phyloP scores from a whole-genome alignment of 345 rosid genomes.

The Hevea brasiliensis region DNA sequence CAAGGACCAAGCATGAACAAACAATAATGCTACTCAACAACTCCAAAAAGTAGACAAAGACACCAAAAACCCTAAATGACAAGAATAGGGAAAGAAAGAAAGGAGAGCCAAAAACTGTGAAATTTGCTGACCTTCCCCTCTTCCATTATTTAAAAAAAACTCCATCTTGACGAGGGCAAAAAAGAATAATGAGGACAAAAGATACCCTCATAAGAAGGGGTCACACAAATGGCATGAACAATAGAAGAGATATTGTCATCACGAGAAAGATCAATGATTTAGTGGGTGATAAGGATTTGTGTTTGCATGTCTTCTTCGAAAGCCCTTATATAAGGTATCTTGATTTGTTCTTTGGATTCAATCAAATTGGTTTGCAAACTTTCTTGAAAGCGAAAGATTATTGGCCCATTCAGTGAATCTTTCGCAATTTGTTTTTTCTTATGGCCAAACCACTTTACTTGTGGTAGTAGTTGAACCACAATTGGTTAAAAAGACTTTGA shows the following conservation, averaged over 20 bases:
- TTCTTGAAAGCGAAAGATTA: slow-evolving; percentile 25
- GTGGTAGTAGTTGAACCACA: slow-evolving; percentile 17
- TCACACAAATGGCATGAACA: slow-evolving; percentile 28
- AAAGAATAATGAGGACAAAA: slow-evolving; percentile 20
- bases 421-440: neutral
- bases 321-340: slow-evolving; percentile 16
- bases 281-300: slow-evolving; percentile 22
- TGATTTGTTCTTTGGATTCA: slow-evolving; percentile 29
- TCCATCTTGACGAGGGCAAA: neutral
- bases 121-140: slow-evolving; percentile 3
- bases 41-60: slow-evolving; percentile 34
- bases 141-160: no score
- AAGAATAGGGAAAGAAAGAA: neutral
- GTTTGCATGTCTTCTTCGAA: slow-evolving; percentile 12
- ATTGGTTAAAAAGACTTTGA: neutral
- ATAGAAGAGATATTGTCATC: slow-evolving; percentile 35
- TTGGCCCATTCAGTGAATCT: slow-evolving; percentile 32
- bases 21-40: slow-evolving; percentile 42
- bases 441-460: neutral
- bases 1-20: slow-evolving; percentile 18
- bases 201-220: slow-evolving; percentile 20
- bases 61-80: slow-evolving; percentile 26
- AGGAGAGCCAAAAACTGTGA: neutral
- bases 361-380: slow-evolving; percentile 26
- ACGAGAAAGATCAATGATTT: slow-evolving; percentile 49